Percentiles rank a stretch among this genome's conserved stretches.
phyloP scores from a whole-genome alignment of 352 stramenopile genomes.

The Plasmopara halstedii region DNA sequence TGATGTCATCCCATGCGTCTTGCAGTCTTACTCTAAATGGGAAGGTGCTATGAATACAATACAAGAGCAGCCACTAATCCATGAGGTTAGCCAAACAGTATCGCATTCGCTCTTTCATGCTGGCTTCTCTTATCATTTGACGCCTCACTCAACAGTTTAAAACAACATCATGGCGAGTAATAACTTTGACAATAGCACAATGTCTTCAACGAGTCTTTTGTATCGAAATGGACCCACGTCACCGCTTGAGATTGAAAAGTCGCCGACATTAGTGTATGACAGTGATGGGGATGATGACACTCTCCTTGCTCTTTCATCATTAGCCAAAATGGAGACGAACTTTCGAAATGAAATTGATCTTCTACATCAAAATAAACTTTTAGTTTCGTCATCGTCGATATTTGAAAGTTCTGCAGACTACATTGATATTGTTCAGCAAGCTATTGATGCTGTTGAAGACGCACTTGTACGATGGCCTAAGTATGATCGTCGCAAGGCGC shows the following conservation, averaged over 20 bases:
- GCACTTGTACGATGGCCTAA: conserved; percentile 14
- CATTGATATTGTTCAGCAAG: conserved; percentile 20
- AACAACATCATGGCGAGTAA: conserved; percentile 24
- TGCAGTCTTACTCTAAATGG: conserved; percentile 16
- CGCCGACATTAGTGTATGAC: conserved; percentile 6
- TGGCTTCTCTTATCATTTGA: conserved; percentile 17
- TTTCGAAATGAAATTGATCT: conserved; percentile 5
- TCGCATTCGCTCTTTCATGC: conserved; percentile 11
- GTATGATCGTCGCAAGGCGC: conserved; percentile 18
- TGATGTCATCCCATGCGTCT: no score
- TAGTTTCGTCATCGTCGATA: background rate
- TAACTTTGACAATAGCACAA: conserved; percentile 10
- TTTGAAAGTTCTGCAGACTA: conserved; percentile 6
- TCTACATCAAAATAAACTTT: conserved; percentile 4
- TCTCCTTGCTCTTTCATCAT: conserved; percentile 18
- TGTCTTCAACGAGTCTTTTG: background rate
- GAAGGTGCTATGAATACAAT: conserved; percentile 12
- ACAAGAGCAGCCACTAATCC: conserved; percentile 15
- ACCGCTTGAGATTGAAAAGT: conserved; percentile 2
- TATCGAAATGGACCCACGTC: conserved; percentile 6
- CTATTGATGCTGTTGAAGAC: conserved; percentile 20
- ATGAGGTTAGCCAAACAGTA: background rate
- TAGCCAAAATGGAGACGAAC: conserved; percentile 22
- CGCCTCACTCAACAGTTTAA: conserved; percentile 10
- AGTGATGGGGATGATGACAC: conserved; percentile 26